Evolutionary conservation across 192 early-diverging fungal species (phyloP).

Genomic region (Gonapodya sp.): DNA sequence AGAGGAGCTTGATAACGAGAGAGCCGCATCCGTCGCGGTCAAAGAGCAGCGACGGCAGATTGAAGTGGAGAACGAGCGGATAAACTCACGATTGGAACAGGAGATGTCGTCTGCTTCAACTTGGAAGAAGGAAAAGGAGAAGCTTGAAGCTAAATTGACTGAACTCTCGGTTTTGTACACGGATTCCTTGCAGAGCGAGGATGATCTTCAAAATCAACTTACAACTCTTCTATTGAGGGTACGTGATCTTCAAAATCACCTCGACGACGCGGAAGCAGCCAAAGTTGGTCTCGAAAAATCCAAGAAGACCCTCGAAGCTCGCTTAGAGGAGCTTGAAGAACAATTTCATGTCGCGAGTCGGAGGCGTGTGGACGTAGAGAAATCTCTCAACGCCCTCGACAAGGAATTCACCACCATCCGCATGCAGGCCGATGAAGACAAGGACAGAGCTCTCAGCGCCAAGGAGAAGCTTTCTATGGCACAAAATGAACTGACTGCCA

Average conservation of each 20-base stretch:
- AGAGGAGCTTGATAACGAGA: conserved; percentile 70
- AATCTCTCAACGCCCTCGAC: conserved; percentile 58
- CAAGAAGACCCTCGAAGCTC: conserved; percentile 60
- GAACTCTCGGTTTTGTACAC: conserved; percentile 59
- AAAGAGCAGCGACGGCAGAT: conserved; percentile 63
- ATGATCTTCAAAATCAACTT: conserved; percentile 54
- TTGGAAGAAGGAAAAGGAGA: conserved; percentile 73
- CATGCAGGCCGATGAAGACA: conserved; percentile 61
- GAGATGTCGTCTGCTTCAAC: conserved; percentile 54
- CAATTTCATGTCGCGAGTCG: conserved; percentile 58
- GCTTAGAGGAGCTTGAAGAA: conserved; percentile 63
- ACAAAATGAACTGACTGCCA: conserved; percentile 51
- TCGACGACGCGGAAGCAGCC: conserved; percentile 66
- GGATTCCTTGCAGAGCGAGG: conserved; percentile 44
- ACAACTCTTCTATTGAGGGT: conserved; percentile 36
- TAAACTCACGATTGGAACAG: conserved; percentile 52
- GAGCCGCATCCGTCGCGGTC: conserved; percentile 39
- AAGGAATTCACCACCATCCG: conserved; percentile 63
- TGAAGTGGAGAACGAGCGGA: conserved; percentile 50
- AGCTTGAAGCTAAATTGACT: conserved; percentile 57
- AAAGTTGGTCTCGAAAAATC: conserved; percentile 51
- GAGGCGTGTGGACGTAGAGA: conserved; percentile 58
- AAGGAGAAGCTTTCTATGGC: conserved; percentile 60
- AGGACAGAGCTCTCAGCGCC: conserved; percentile 49
- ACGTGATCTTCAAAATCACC: conserved; percentile 40